Percentiles rank a stretch among this genome's conserved stretches.
Evolutionary conservation across 164 flowering plant species (phyloP).

Genomic region (Chimonanthus salicifolius): DNA sequence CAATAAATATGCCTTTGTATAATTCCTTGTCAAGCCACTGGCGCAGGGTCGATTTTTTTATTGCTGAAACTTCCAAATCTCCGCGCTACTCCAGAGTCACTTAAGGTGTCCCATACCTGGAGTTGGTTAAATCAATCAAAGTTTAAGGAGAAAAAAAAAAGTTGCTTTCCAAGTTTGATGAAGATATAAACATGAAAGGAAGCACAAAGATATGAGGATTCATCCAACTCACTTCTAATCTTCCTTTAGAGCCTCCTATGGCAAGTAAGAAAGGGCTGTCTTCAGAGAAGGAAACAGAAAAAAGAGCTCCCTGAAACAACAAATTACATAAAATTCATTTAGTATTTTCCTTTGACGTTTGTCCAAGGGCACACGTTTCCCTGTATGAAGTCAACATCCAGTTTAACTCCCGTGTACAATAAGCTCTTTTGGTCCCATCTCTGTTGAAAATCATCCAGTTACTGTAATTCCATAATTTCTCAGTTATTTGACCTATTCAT

Average conservation of each 20-base stretch:
- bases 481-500: no score
- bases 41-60: constrained; percentile 4
- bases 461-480: no score
- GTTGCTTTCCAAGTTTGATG: background rate
- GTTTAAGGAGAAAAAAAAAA: no score
- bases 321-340: background rate
- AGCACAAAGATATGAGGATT: background rate
- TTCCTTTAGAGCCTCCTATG: constrained; percentile 84
- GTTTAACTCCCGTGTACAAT: no score
- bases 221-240: constrained; percentile 52
- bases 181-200: background rate
- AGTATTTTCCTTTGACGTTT: no score
- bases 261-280: constrained; percentile 77
- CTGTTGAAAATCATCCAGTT: no score
- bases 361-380: no score
- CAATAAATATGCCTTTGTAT: no score
- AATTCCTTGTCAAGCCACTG: background rate
- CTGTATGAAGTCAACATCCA: no score
- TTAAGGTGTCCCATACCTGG: constrained; percentile 61
- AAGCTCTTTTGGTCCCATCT: no score
- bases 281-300: constrained; percentile 66
- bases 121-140: constrained; percentile 1
- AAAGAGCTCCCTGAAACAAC: constrained; percentile 63
- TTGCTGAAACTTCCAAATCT: constrained; percentile 36
- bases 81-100: constrained; percentile 42